Base-by-base conservation (phyloP, 2,329 filamentous ascomycete genomes). In the Venturia carpophila region DNA sequence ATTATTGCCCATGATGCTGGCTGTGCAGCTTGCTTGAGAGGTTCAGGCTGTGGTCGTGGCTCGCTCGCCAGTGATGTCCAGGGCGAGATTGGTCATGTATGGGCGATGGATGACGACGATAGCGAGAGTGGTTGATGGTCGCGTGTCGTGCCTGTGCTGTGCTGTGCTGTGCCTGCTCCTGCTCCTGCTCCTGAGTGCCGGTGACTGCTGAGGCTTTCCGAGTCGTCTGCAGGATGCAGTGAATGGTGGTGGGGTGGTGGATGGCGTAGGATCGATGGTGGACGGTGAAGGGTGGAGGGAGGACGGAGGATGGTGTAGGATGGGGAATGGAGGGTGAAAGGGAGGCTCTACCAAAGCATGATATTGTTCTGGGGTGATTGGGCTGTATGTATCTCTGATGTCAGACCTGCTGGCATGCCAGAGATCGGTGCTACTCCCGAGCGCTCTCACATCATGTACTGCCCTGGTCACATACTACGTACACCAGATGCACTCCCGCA, bases 1-100 rank as follows among this genome's bases (percentile, higher is more conserved):
- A 71, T 75, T 80, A 72, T 80, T 81, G 52, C 79, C 79, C 79
- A 81, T 78, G 47, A n/a, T 37, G 52, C 30, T 58, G 52, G 52
- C 30, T 15, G 3, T 58, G 24, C 27, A 15, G 49, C 24, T 56
- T 19, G 6, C 24, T 30, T 9, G 24, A 21, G 24, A 13, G 10
- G 15, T 9, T 19, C 39, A 41, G 39, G 39, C 15, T 10, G 15
- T 41, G 39, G 9, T 41, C 10, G 39, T 41, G 39, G 15, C 39
- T 41, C 39, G 39, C 39, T 41, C 39, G 9, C 2, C 39, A 41
- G 15, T 15, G 39, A 10, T 15, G 15, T 15, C 47, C 47, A 52
- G 47, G 47, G 15, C 47, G 10, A 0, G 9, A 21, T 52, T 27
- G 47, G 13, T 52, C 21, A 27, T 52, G 11, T 27, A 27, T 49